Evolutionary conservation across 129 eudicot species (phyloP).

Genomic region (Cynara cardunculus): DNA sequence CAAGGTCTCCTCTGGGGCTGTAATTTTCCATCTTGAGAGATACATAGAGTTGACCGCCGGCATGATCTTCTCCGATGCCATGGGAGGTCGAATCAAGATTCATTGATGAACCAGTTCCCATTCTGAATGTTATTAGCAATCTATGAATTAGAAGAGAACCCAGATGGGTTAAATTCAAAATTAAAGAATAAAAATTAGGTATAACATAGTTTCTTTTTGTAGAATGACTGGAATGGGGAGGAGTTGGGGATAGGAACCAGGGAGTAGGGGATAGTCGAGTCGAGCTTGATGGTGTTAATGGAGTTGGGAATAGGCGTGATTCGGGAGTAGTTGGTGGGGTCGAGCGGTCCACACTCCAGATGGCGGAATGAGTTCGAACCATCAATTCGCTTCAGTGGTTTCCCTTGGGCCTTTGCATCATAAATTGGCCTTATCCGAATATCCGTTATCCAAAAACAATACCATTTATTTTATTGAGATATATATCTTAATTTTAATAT

Average conservation of each 20-base stretch:
- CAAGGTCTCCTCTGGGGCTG: conserved; percentile 51
- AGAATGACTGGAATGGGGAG: neutral
- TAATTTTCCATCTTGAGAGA: conserved; percentile 88
- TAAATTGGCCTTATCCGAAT: conserved; percentile 2
- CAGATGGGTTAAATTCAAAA: neutral
- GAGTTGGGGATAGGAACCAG: neutral
- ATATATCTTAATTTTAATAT: too few species aligned
- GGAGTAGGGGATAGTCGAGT: neutral
- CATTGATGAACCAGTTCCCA: conserved; percentile 81
- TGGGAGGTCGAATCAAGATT: conserved; percentile 43
- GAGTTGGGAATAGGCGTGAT: neutral
- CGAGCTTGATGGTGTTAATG: neutral
- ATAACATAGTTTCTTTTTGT: neutral
- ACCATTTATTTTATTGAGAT: neutral
- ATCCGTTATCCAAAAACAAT: neutral
- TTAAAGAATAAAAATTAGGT: neutral
- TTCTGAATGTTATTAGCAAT: conserved; percentile 4
- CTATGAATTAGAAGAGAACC: conserved; percentile 2
- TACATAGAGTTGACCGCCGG: conserved; percentile 91
- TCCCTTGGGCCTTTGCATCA: conserved; percentile 9
- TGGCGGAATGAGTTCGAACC: neutral
- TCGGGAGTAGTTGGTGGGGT: neutral
- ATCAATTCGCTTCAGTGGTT: conserved; percentile 1
- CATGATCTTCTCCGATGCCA: conserved; percentile 50
- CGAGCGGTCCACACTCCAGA: neutral